phyloP scores from a whole-genome alignment of 1,284 basidiomycete species.

The Ceratobasidium sp. region DNA sequence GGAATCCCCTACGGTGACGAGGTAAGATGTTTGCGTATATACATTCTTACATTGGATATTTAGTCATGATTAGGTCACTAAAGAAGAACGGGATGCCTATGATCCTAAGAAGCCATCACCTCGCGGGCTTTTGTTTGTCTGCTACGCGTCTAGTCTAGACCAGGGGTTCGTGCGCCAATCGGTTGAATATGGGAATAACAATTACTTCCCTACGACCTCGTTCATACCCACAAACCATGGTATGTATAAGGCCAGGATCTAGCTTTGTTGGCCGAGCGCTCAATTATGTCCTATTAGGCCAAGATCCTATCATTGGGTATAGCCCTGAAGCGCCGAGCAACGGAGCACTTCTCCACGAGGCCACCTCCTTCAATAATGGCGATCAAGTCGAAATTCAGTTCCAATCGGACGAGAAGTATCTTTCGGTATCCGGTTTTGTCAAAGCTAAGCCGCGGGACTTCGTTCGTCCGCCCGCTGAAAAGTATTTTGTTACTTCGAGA shows the following conservation, averaged over 20 bases:
- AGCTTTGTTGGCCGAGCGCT: neutral
- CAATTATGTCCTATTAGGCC: conserved; percentile 2
- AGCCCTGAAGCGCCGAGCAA: neutral
- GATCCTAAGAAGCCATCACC: conserved; percentile 9
- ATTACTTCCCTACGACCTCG: conserved; percentile 28
- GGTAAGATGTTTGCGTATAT: no score
- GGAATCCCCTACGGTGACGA: conserved; percentile 57
- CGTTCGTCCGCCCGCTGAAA: no score
- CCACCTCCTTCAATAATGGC: neutral
- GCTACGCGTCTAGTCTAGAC: conserved; percentile 56
- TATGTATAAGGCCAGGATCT: neutral
- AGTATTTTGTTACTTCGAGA: conserved; percentile 31
- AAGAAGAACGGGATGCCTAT: neutral
- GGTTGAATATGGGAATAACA: conserved; percentile 16
- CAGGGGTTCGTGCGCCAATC: conserved; percentile 53
- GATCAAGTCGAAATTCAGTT: neutral
- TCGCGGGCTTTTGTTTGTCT: conserved; percentile 56
- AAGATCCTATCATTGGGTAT: conserved; percentile 35
- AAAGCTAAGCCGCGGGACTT: neutral
- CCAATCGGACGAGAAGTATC: neutral
- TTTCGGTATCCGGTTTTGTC: conserved; percentile 12
- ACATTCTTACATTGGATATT: no score
- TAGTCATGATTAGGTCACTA: no score
- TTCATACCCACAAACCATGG: neutral
- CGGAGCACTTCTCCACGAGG: neutral